These are phyloP conservation scores for Saprolegnia diclina DNA, from an alignment of 352 stramenopile genomes.

Conservation along the genomic window DNA sequence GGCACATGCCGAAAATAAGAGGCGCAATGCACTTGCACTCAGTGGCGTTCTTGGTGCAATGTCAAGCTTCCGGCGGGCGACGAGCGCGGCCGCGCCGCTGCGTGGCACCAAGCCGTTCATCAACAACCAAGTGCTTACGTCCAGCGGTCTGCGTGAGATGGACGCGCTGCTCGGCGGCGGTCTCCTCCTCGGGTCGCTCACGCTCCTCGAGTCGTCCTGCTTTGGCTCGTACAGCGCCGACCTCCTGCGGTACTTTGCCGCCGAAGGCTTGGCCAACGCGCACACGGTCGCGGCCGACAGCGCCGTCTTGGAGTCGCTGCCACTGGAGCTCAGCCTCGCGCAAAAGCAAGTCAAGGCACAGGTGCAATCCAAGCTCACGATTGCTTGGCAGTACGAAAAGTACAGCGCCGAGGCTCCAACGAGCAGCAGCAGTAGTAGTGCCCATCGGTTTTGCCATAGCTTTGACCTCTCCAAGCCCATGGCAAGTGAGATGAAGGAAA, in stretches of 20 bases:
- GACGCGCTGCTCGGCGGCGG: constrained; percentile 53
- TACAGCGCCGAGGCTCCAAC: constrained; percentile 31
- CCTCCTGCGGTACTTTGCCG: constrained; percentile 59
- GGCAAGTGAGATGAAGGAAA: constrained; percentile 32
- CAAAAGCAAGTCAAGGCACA: constrained; percentile 63
- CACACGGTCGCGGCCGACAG: constrained; percentile 41
- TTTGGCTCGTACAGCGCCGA: constrained; percentile 36
- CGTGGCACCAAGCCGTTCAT: constrained; percentile 61
- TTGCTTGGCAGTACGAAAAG: constrained; percentile 76
- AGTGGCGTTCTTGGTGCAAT: constrained; percentile 9
- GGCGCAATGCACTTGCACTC: neutral
- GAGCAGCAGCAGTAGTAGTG: constrained; percentile 22
- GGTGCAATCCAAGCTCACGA: constrained; percentile 40
- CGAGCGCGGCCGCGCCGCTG: constrained; percentile 6
- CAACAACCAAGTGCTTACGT: constrained; percentile 58
- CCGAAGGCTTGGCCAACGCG: constrained; percentile 47
- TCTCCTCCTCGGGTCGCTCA: constrained; percentile 44
- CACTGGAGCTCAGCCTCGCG: constrained; percentile 57
- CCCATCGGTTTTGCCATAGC: constrained; percentile 59
- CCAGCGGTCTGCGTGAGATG: constrained; percentile 45
- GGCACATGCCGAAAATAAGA: constrained; percentile 10
- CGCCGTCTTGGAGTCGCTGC: constrained; percentile 34
- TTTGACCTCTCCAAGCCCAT: constrained; percentile 64
- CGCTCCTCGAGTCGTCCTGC: constrained; percentile 37
- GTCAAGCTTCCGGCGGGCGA: constrained; percentile 24